These are phyloP conservation scores for Allium cepa DNA, from an alignment of 106 monocot species.

Conservation along the genomic window DNA sequence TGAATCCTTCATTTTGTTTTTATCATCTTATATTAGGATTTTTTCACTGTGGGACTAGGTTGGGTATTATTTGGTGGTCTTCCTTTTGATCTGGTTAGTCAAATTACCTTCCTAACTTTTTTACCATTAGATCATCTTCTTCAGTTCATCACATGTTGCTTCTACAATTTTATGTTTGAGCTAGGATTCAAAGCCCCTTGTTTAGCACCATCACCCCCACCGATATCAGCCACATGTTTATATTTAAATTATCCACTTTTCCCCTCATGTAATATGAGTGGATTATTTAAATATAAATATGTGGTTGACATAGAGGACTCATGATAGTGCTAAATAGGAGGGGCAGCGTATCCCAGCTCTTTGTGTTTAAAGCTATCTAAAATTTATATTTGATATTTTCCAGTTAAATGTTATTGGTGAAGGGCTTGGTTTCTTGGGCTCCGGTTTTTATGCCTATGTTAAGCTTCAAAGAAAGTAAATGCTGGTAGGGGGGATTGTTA, in stretches of 20 bases:
- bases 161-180: neutral
- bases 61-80: conserved; percentile 7
- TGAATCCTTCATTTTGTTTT: neutral
- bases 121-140: neutral
- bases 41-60: conserved; percentile 6
- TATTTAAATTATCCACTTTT: too few species aligned
- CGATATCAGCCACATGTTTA: too few species aligned
- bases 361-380: neutral
- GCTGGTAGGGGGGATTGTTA: too few species aligned
- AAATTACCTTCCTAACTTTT: neutral
- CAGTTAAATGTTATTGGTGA: conserved; percentile 10
- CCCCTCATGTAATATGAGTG: too few species aligned
- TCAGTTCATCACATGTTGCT: neutral
- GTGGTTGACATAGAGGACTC: neutral
- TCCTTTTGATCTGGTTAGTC: conserved; percentile 9
- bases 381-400: neutral
- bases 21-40: neutral
- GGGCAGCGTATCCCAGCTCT: neutral
- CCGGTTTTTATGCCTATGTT: conserved; percentile 7
- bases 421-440: conserved; percentile 8
- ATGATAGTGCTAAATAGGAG: neutral
- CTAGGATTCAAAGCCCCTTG: neutral
- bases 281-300: neutral
- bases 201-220: too few species aligned
- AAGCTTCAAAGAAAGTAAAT: conserved; percentile 3